Evolutionary conservation across 352 stramenopile genomes (phyloP), one percentile per base, ranked within the genome.

Genomic region (Phytophthora crassamura): DNA sequence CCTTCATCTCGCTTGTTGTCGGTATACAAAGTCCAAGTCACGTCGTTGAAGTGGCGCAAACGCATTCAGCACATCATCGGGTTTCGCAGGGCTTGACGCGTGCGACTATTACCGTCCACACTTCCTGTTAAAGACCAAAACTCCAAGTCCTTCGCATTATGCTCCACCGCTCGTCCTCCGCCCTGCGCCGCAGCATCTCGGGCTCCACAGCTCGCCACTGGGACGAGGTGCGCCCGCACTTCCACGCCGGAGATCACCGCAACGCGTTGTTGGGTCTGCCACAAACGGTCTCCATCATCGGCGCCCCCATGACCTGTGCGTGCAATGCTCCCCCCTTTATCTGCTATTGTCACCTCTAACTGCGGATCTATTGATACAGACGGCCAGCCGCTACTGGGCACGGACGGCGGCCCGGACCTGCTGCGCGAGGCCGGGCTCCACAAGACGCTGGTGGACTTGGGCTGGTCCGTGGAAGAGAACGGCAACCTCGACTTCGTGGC

Each of bases 251-350:
- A n/a, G 73, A 81, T 15, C 55, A 89, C 30, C 64, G 56, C 58
- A 94, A 91, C 66, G 64, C 77, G 53, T 50, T 80, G 50, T 57
- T 95, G 43, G 61, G 63, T 35, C 56, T 77, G 41, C 87, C 87
- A 38, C 78, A 90, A 52, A 94, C 88, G 0, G 88, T 93, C 38
- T 73, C 84, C 0, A 62, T 96, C 39, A 96, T 96, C 45, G 88
- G 88, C 65, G 88, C 86, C n/a, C 88, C 88, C 20, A 96, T 96
- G 88, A 96, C 86, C 9, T 88, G 88, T 95, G 71, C 38, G 80
- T 68, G 9, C 12, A 36, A 14, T 54, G 9, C 12, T 25, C 59
- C 25, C 62, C 25, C 7, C 18, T 12, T 38, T 45, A 47, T 15
- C 41, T 67, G 14, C 28, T 58, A 25, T 9, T 15, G 7, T 10